Evolutionary conservation across 768 basidiomycete species (phyloP).

Genomic region (Phlebiopsis gigantea): DNA sequence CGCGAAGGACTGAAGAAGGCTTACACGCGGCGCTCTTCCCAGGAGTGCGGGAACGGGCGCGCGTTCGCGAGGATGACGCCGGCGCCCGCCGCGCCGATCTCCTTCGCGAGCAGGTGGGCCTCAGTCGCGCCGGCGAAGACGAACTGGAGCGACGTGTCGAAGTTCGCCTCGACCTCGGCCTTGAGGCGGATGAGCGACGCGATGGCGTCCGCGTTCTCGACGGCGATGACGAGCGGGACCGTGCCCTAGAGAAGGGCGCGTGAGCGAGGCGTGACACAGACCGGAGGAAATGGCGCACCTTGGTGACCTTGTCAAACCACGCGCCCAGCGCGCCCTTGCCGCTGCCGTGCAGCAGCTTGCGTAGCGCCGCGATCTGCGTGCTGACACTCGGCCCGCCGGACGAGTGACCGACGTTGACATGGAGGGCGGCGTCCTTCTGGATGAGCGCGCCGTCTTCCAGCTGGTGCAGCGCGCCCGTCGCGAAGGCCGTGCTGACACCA

Average conservation of each 20-base stretch:
- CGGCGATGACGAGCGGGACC: slow-evolving; percentile 55
- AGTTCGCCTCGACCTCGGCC: slow-evolving; percentile 46
- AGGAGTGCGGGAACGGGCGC: slow-evolving; percentile 64
- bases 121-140: slow-evolving; percentile 57
- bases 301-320: slow-evolving; percentile 37
- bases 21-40: slow-evolving; percentile 66
- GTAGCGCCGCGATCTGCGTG: slow-evolving; percentile 60
- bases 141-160: slow-evolving; percentile 37
- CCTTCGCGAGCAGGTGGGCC: slow-evolving; percentile 66
- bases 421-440: slow-evolving; percentile 60
- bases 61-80: slow-evolving; percentile 67
- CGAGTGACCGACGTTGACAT: slow-evolving; percentile 52
- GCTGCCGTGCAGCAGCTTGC: slow-evolving; percentile 41
- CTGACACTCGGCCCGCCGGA: slow-evolving; percentile 46
- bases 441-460: slow-evolving; percentile 62
- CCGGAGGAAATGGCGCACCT: slow-evolving; percentile 31
- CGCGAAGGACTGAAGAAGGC: slow-evolving; percentile 18
- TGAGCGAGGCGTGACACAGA: not conserved
- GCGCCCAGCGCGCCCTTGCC: slow-evolving; percentile 35
- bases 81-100: slow-evolving; percentile 61
- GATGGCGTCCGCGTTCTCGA: slow-evolving; percentile 66
- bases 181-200: slow-evolving; percentile 62
- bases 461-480: slow-evolving; percentile 50
- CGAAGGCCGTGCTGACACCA: slow-evolving; percentile 62
- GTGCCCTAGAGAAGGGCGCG: slow-evolving; percentile 35